Conservation (phyloP, 2,329 filamentous ascomycete genomes). For the Myriangium duriaei region DNA sequence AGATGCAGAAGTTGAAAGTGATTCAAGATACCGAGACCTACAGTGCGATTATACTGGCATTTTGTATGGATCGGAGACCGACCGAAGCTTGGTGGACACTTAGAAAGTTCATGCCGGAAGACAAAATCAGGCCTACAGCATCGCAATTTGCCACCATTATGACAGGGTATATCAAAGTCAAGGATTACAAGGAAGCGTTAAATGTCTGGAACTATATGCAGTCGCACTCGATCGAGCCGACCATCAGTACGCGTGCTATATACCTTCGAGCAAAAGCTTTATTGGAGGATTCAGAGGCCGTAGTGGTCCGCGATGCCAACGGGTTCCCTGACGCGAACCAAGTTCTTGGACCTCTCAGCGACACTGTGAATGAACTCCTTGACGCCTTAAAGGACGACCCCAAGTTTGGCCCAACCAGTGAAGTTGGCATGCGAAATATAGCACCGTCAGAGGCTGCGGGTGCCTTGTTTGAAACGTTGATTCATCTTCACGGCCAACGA, state of each 20-base stretch:
- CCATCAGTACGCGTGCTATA: constrained; percentile 32
- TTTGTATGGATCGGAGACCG: constrained; percentile 41
- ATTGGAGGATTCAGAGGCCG: constrained; percentile 24
- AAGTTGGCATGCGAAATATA: constrained; percentile 4
- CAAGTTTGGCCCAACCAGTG: constrained; percentile 1
- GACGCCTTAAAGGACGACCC: constrained; percentile 17
- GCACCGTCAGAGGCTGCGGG: background rate
- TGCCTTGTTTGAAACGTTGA: constrained; percentile 23
- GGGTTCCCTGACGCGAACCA: constrained; percentile 21
- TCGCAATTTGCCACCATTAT: constrained; percentile 44
- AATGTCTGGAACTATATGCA: constrained; percentile 36
- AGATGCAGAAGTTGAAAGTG: constrained; percentile 42
- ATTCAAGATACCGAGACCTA: constrained; percentile 46
- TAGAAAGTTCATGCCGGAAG: constrained; percentile 37
- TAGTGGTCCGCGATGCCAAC: constrained; percentile 16
- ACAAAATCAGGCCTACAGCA: constrained; percentile 31
- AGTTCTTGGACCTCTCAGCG: constrained; percentile 22
- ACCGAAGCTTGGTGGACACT: constrained; percentile 43
- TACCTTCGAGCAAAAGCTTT: constrained; percentile 24
- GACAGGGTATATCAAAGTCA: constrained; percentile 33
- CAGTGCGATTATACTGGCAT: constrained; percentile 46
- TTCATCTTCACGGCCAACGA: constrained; percentile 41
- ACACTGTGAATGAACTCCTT: constrained; percentile 24
- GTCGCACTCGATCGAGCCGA: constrained; percentile 25
- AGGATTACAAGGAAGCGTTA: constrained; percentile 35